A percentile compares a stretch with the other conserved stretches of the same genome.
phyloP scores from a whole-genome alignment of 768 basidiomycete species.

The Candolleomyces eurysporus region DNA sequence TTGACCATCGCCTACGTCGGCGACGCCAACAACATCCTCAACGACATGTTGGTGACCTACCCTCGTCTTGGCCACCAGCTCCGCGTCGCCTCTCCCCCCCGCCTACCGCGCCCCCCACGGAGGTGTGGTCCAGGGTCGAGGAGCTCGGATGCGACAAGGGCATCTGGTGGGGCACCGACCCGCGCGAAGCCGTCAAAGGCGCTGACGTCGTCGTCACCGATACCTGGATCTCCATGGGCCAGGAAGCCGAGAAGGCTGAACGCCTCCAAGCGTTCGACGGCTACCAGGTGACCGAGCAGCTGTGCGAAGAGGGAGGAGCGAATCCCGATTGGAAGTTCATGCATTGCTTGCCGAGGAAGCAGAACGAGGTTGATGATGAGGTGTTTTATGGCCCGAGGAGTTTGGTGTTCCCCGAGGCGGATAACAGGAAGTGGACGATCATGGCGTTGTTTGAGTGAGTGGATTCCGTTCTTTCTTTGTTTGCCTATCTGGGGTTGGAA shows the following conservation, averaged over 20 bases:
- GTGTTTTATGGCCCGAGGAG: constrained; percentile 95
- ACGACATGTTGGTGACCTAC: constrained; percentile 96
- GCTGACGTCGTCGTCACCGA: constrained; percentile 98
- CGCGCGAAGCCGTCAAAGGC: constrained; percentile 80
- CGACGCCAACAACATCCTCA: constrained; percentile 91
- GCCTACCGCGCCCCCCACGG: constrained; percentile 61
- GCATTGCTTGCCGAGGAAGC: constrained; percentile 93
- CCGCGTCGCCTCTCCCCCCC: constrained; percentile 81
- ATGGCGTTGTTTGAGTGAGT: constrained; percentile 90
- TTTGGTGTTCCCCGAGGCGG: constrained; percentile 90
- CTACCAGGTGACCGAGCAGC: constrained; percentile 89
- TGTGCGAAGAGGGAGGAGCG: constrained; percentile 80
- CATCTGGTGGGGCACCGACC: constrained; percentile 76
- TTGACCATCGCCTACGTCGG: constrained; percentile 94
- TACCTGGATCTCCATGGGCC: constrained; percentile 99
- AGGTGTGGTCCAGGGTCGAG: constrained; percentile 81
- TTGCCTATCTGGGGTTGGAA: constrained; percentile 17
- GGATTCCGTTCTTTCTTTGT: constrained; percentile 5
- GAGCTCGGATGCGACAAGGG: constrained; percentile 69
- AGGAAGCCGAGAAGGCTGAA: constrained; percentile 89
- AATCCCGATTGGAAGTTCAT: constrained; percentile 90
- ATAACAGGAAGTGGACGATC: constrained; percentile 97
- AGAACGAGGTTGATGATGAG: constrained; percentile 94
- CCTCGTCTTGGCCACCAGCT: constrained; percentile 88
- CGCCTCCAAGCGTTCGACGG: constrained; percentile 85